These are phyloP conservation scores for Tolypocladium endophyticum DNA, from an alignment of 2,329 filamentous ascomycete genomes.

Conservation along the genomic window DNA sequence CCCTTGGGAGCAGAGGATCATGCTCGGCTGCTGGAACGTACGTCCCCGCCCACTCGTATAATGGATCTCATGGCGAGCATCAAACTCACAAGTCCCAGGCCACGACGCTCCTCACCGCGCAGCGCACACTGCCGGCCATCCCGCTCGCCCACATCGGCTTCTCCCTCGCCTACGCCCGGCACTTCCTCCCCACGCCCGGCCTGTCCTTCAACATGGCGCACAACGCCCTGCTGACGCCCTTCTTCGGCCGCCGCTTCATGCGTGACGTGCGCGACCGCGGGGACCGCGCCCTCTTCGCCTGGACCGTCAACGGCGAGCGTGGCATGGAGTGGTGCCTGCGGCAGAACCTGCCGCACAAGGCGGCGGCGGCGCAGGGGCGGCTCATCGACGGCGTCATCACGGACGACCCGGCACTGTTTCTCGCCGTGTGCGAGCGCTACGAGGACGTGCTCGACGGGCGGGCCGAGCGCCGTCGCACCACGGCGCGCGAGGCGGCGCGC, in stretches of 20 bases:
- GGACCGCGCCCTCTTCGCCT: conserved; percentile 56
- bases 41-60: conserved; percentile 7
- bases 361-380: neutral
- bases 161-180: conserved; percentile 55
- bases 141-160: conserved; percentile 58
- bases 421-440: conserved; percentile 43
- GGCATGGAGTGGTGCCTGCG: conserved; percentile 74
- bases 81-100: conserved; percentile 29
- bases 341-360: conserved; percentile 11
- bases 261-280: conserved; percentile 34
- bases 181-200: conserved; percentile 55
- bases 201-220: conserved; percentile 73
- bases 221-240: conserved; percentile 54
- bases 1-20: conserved; percentile 63
- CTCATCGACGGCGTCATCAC: conserved; percentile 73
- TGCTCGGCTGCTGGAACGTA: conserved; percentile 77
- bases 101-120: conserved; percentile 56
- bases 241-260: conserved; percentile 55
- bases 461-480: conserved; percentile 1
- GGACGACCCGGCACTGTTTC: conserved; percentile 63
- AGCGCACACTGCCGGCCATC: conserved; percentile 50
- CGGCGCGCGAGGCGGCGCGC: conserved; percentile 6
- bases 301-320: conserved; percentile 75
- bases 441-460: conserved; percentile 22
- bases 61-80: neutral